A percentile compares a stretch with the other conserved stretches of the same genome.
Evolutionary conservation across 2,329 filamentous ascomycete species (phyloP).

Genomic region (Beauveria sp.): DNA sequence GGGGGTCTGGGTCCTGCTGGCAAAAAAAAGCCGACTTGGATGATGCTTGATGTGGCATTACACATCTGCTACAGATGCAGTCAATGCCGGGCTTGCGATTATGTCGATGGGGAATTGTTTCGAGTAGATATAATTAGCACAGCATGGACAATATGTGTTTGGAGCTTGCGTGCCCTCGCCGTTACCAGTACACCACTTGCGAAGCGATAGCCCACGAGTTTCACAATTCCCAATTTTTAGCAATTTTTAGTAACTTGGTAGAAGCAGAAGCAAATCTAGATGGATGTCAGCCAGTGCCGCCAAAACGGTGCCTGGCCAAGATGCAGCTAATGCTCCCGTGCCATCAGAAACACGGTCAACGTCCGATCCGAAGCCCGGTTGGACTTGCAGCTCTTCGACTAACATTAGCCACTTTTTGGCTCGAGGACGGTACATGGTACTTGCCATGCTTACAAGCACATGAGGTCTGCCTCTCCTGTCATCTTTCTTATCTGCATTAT

Average conservation of each 20-base stretch:
- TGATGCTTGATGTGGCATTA: neutral
- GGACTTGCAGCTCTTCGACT: neutral
- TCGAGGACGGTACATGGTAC: neutral
- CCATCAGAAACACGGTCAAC: neutral
- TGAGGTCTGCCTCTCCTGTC: neutral
- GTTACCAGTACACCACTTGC: neutral
- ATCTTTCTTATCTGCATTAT: neutral
- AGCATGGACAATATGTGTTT: neutral
- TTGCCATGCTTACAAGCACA: neutral
- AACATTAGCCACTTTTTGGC: neutral
- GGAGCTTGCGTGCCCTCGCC: neutral
- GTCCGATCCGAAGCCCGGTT: neutral
- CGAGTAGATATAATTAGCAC: slow-evolving; percentile 2
- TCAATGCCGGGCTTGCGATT: neutral
- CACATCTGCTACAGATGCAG: neutral
- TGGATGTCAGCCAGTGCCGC: too few relatives aligned
- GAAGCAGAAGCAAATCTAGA: neutral
- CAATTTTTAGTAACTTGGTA: too few relatives aligned
- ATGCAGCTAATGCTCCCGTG: neutral
- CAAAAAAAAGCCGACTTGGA: neutral
- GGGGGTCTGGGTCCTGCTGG: neutral
- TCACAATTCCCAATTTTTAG: neutral
- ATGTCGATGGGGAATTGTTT: neutral
- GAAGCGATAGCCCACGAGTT: neutral
- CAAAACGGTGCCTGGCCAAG: neutral